phyloP scores from a whole-genome alignment of 495 filamentous ascomycete genomes.

The Neurospora sp. region DNA sequence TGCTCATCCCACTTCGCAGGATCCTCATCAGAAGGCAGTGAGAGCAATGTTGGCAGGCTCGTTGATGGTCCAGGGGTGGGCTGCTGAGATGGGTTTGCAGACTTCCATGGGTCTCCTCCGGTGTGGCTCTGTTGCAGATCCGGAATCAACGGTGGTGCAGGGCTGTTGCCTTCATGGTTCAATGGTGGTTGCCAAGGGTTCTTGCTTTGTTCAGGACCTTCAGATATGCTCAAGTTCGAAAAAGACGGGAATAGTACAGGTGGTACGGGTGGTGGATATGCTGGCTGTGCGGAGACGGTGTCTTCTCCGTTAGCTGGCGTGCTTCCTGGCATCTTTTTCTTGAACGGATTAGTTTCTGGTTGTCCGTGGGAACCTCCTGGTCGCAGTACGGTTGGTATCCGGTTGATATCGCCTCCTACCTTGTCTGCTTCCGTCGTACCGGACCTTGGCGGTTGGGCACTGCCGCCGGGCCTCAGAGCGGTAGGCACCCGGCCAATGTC shows the following conservation, averaged over 20 bases:
- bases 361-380: slow-evolving; percentile 22
- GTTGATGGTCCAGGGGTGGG: slow-evolving; percentile 17
- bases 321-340: slow-evolving; percentile 27
- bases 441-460: neutral
- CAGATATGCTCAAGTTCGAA: slow-evolving; percentile 20
- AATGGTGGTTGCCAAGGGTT: slow-evolving; percentile 44
- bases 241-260: slow-evolving; percentile 19
- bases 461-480: slow-evolving; percentile 14
- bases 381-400: slow-evolving; percentile 24
- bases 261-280: slow-evolving; percentile 11
- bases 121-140: slow-evolving; percentile 20
- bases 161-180: slow-evolving; percentile 10
- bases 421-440: neutral
- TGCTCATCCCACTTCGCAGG: slow-evolving; percentile 29
- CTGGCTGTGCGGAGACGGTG: neutral
- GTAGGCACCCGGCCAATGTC: slow-evolving; percentile 10
- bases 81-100: slow-evolving; percentile 20
- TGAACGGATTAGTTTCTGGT: slow-evolving; percentile 45
- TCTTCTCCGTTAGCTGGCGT: neutral
- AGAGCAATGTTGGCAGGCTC: slow-evolving; percentile 18
- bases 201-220: slow-evolving; percentile 26
- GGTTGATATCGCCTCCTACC: slow-evolving; percentile 5
- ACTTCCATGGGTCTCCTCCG: slow-evolving; percentile 26
- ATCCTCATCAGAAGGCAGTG: slow-evolving; percentile 20
- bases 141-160: slow-evolving; percentile 9